Conservation (phyloP, 305 asterid species). For the Andrographis paniculata region DNA sequence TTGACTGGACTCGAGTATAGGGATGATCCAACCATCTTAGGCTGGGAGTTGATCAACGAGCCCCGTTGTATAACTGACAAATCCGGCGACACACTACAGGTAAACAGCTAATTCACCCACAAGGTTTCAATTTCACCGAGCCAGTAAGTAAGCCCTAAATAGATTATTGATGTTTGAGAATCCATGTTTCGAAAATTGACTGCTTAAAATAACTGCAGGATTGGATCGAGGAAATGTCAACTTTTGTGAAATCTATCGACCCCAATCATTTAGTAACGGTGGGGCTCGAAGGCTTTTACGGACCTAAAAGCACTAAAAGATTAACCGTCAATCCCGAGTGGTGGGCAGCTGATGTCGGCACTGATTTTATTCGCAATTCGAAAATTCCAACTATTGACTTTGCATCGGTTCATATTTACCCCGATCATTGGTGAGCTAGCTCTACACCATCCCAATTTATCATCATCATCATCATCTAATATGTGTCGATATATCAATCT, state of each 20-base stretch:
- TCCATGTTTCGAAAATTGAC: too few species aligned
- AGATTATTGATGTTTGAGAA: background rate
- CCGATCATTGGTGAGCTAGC: conserved; percentile 86
- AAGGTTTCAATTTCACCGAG: background rate
- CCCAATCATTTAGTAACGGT: conserved; percentile 78
- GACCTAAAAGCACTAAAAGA: conserved; percentile 75
- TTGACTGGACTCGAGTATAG: conserved; percentile 80
- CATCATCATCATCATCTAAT: too few species aligned
- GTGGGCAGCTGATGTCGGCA: conserved; percentile 93
- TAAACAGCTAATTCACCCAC: conserved; percentile 21
- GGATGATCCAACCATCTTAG: conserved; percentile 90
- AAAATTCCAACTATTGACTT: conserved; percentile 75
- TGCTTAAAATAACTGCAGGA: too few species aligned
- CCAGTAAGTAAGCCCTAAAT: background rate
- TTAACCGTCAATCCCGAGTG: conserved; percentile 76
- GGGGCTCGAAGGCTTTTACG: conserved; percentile 98
- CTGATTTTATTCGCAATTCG: conserved; percentile 88
- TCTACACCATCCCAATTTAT: too few species aligned
- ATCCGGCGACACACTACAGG: conserved; percentile 98
- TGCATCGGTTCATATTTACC: conserved; percentile 92
- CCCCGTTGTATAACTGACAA: conserved; percentile 88
- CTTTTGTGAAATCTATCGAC: conserved; percentile 75
- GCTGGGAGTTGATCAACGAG: conserved; percentile 94
- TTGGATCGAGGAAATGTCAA: conserved; percentile 97
- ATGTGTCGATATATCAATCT: background rate